Evolutionary conservation across 139 green algal species (phyloP).

Genomic region (Coelastrella sp.): DNA sequence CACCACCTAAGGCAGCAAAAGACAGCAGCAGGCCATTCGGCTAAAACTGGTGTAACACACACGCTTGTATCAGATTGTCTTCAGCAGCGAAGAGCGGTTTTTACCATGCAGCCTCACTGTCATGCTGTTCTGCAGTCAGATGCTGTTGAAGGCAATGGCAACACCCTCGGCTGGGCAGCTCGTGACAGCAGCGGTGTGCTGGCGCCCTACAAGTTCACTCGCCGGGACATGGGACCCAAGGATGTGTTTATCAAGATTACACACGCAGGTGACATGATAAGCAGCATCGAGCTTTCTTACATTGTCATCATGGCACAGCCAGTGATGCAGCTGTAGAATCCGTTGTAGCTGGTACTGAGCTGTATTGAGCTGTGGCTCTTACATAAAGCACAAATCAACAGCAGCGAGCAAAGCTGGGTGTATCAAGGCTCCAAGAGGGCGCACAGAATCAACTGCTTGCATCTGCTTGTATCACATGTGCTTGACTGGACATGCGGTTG

Average conservation of each 20-base stretch:
- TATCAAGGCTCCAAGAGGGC: too few species aligned
- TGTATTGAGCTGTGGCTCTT: too few species aligned
- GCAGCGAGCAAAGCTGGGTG: too few species aligned
- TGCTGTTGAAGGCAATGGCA: slow-evolving; percentile 41
- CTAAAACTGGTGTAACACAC: too few species aligned
- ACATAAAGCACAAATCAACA: too few species aligned
- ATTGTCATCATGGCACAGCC: neutral
- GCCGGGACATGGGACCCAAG: slow-evolving; percentile 54
- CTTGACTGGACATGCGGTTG: neutral
- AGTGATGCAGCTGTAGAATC: neutral
- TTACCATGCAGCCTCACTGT: neutral
- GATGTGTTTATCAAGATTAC: slow-evolving; percentile 80
- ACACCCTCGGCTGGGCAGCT: slow-evolving; percentile 77
- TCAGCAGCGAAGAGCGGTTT: neutral
- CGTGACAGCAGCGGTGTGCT: slow-evolving; percentile 64
- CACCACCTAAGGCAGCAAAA: too few species aligned
- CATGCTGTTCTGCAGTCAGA: neutral
- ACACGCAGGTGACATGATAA: slow-evolving; percentile 11
- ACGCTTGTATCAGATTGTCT: neutral
- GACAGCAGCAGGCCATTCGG: too few species aligned
- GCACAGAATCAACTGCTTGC: too few species aligned
- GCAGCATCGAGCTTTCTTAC: neutral
- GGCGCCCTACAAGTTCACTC: slow-evolving; percentile 68
- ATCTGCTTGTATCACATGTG: too few species aligned
- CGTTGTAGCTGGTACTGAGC: neutral